Evolutionary conservation across 2,329 filamentous ascomycete genomes (phyloP).

Genomic region (Lecanoromycetidae sp.): DNA sequence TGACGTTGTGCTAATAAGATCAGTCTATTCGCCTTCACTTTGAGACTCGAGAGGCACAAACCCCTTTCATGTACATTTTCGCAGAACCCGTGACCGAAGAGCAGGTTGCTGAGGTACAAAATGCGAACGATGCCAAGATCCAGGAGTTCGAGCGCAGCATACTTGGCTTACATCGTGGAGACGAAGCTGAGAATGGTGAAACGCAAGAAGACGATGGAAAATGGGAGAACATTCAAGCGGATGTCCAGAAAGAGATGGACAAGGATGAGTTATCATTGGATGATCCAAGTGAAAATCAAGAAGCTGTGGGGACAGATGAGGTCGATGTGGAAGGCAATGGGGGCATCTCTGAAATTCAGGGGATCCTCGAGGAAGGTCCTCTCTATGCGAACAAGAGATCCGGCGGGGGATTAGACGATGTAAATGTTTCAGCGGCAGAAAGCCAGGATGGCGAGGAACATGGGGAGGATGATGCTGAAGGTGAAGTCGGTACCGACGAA

Average conservation of each 20-base stretch:
- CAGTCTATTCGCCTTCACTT: slow-evolving; percentile 67
- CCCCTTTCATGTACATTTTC: slow-evolving; percentile 73
- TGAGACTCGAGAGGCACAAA: slow-evolving; percentile 52
- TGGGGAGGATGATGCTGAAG: slow-evolving; percentile 12
- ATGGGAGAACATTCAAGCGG: slow-evolving; percentile 24
- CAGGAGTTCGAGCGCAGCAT: slow-evolving; percentile 57
- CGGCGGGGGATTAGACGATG: background rate
- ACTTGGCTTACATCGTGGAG: slow-evolving; percentile 35
- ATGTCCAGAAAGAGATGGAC: slow-evolving; percentile 40
- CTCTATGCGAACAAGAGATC: background rate
- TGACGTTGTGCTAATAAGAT: slow-evolving; percentile 3
- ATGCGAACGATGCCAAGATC: slow-evolving; percentile 49
- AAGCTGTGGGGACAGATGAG: slow-evolving; percentile 44
- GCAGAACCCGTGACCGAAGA: slow-evolving; percentile 68
- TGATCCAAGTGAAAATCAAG: slow-evolving; percentile 40
- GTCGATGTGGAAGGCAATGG: slow-evolving; percentile 37
- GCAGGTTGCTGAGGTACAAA: slow-evolving; percentile 64
- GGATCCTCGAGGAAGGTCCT: background rate
- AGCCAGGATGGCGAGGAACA: slow-evolving; percentile 2
- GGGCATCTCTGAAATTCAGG: background rate
- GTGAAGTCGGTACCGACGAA: slow-evolving; percentile 2
- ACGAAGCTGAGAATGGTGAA: slow-evolving; percentile 13
- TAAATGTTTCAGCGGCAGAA: slow-evolving; percentile 18
- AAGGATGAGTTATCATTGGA: slow-evolving; percentile 37
- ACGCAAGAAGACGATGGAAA: slow-evolving; percentile 20